Conservation (phyloP, 140 eudicot genomes). For the Stevia rebaudiana region DNA sequence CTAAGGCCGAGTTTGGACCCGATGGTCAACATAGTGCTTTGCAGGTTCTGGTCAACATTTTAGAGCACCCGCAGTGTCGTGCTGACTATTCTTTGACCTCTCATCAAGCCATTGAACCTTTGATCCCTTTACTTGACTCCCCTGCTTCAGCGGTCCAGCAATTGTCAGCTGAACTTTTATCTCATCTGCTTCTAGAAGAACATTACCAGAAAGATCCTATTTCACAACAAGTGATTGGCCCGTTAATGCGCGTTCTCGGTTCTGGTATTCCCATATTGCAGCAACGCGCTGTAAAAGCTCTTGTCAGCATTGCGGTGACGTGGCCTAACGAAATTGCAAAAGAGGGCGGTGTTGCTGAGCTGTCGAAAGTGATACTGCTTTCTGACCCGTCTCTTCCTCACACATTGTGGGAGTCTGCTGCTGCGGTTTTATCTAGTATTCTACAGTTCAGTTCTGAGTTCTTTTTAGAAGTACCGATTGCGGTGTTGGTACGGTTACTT, state of each 20-base stretch:
- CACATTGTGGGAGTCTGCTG: conserved; percentile 90
- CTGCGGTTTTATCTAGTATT: conserved; percentile 74
- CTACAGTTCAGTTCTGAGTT: conserved; percentile 91
- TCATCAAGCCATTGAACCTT: conserved; percentile 85
- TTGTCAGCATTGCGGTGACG: conserved; percentile 58
- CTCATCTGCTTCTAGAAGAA: conserved; percentile 82
- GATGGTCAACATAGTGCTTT: conserved; percentile 95
- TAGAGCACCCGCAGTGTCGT: conserved; percentile 94
- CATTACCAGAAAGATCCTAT: conserved; percentile 74
- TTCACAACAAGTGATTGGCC: conserved; percentile 86
- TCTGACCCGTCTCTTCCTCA: conserved; percentile 85
- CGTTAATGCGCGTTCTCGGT: conserved; percentile 76
- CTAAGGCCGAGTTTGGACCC: conserved; percentile 71
- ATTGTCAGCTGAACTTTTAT: conserved; percentile 88
- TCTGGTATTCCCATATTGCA: conserved; percentile 84
- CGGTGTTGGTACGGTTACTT: conserved; percentile 81
- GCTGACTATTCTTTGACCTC: conserved; percentile 69
- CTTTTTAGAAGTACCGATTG: conserved; percentile 86
- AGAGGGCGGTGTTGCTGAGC: conserved; percentile 90
- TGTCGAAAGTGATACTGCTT: conserved; percentile 75
- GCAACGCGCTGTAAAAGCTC: conserved; percentile 91
- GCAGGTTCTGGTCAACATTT: conserved; percentile 84
- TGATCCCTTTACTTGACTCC: conserved; percentile 79
- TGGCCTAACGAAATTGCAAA: conserved; percentile 98
- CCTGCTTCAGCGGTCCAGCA: conserved; percentile 85